Evolutionary conservation across 2,329 filamentous ascomycete genomes (phyloP).

Genomic region (Metarhizium sp.): DNA sequence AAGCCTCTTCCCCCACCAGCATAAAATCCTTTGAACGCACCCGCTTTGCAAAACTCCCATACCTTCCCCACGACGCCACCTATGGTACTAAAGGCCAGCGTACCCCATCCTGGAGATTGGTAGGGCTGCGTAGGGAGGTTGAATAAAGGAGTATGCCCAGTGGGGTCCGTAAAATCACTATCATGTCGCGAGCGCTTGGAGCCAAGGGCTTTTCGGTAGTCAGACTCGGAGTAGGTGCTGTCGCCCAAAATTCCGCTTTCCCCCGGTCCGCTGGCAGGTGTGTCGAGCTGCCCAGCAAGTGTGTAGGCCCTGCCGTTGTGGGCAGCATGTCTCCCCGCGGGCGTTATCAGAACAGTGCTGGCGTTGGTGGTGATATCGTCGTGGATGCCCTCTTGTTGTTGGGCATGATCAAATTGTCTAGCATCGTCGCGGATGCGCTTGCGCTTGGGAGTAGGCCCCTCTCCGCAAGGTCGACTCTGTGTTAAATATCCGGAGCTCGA

Average conservation of each 20-base stretch:
- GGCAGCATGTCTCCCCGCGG: conserved; percentile 3
- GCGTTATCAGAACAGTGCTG: conserved; percentile 4
- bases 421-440: conserved; percentile 30
- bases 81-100: conserved; percentile 50
- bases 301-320: conserved; percentile 26
- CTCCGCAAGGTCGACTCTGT: conserved; percentile 11
- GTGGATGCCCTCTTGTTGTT: not conserved
- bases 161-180: conserved; percentile 22
- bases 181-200: conserved; percentile 32
- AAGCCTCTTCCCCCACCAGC: conserved; percentile 75
- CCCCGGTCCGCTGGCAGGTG: conserved; percentile 26
- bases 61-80: conserved; percentile 66
- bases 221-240: conserved; percentile 47
- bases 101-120: conserved; percentile 40
- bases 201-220: conserved; percentile 44
- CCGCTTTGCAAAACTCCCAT: conserved; percentile 71
- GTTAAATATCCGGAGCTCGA: conserved; percentile 31
- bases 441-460: conserved; percentile 28
- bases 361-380: not conserved
- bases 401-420: not conserved
- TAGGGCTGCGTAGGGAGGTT: conserved; percentile 20
- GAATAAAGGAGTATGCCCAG: conserved; percentile 23
- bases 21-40: conserved; percentile 74
- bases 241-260: conserved; percentile 34
- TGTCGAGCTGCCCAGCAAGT: conserved; percentile 45